A percentile compares a stretch with the other conserved stretches of the same genome.
Evolutionary conservation across 2,329 filamentous ascomycete genomes (phyloP).

Genomic region (Cercospora berteroae): DNA sequence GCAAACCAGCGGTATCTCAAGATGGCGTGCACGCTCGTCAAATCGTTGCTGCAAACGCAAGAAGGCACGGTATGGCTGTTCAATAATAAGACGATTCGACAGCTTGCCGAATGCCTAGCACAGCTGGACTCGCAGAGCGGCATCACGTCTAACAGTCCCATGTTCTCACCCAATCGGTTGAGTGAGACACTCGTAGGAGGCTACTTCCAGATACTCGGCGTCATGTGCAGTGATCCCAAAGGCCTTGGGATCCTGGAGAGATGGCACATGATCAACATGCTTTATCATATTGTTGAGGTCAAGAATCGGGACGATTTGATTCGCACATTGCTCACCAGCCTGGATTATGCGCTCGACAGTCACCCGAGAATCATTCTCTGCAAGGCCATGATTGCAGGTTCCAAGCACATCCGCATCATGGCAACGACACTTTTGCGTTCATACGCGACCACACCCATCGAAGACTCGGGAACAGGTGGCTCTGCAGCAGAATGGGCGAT

Average conservation of each 20-base stretch:
- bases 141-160: constrained; percentile 73
- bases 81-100: constrained; percentile 88
- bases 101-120: constrained; percentile 92
- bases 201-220: constrained; percentile 90
- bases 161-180: constrained; percentile 84
- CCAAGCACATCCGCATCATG: constrained; percentile 86
- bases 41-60: constrained; percentile 77
- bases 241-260: constrained; percentile 87
- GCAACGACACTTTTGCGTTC: constrained; percentile 83
- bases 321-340: constrained; percentile 80
- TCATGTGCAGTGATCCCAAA: constrained; percentile 75
- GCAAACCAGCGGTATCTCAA: constrained; percentile 92
- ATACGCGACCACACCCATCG: constrained; percentile 67
- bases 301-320: constrained; percentile 89
- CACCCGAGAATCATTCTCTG: constrained; percentile 90
- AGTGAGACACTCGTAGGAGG: constrained; percentile 84
- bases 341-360: constrained; percentile 82
- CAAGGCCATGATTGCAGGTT: constrained; percentile 87
- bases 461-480: constrained; percentile 43
- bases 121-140: constrained; percentile 84
- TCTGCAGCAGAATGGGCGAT: constrained; percentile 93
- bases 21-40: constrained; percentile 83
- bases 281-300: constrained; percentile 95
- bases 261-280: constrained; percentile 99
- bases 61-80: constrained; percentile 83